Evolutionary conservation across 1,284 basidiomycete species (phyloP).

Genomic region (Marasmius tenuissimus): DNA sequence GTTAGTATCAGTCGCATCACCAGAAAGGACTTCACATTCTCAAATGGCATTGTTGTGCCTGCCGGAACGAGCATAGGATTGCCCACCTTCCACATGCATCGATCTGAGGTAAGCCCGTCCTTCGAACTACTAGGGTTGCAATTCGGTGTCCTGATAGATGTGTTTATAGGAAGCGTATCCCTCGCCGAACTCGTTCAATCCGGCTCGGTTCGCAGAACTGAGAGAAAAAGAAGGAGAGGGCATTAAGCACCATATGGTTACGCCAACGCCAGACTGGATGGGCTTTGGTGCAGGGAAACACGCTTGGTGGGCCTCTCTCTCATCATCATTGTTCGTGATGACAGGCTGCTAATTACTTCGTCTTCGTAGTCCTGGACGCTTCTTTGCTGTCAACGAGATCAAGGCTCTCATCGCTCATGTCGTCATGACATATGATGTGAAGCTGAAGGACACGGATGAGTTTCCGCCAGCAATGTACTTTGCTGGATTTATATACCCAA

Average conservation of each 20-base stretch:
- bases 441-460: conserved; percentile 27
- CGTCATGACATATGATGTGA: conserved; percentile 43
- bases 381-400: conserved; percentile 42
- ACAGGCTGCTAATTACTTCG: not conserved
- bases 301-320: conserved; percentile 4
- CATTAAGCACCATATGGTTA: conserved; percentile 1
- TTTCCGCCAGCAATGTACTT: conserved; percentile 15
- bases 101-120: conserved; percentile 10
- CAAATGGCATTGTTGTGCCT: conserved; percentile 25
- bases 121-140: too few relatives aligned
- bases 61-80: conserved; percentile 19
- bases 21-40: conserved; percentile 23
- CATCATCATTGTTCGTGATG: not conserved
- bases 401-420: conserved; percentile 43
- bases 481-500: conserved; percentile 4
- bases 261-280: not conserved
- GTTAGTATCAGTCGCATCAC: conserved; percentile 16
- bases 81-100: conserved; percentile 19
- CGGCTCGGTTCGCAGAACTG: not conserved
- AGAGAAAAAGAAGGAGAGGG: not conserved
- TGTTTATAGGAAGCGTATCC: not conserved
- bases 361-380: conserved; percentile 35
- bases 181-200: not conserved
- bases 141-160: not conserved
- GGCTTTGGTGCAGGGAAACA: conserved; percentile 1